These are phyloP conservation scores for Vararia minispora DNA, from an alignment of 768 basidiomycete species.

Conservation along the genomic window DNA sequence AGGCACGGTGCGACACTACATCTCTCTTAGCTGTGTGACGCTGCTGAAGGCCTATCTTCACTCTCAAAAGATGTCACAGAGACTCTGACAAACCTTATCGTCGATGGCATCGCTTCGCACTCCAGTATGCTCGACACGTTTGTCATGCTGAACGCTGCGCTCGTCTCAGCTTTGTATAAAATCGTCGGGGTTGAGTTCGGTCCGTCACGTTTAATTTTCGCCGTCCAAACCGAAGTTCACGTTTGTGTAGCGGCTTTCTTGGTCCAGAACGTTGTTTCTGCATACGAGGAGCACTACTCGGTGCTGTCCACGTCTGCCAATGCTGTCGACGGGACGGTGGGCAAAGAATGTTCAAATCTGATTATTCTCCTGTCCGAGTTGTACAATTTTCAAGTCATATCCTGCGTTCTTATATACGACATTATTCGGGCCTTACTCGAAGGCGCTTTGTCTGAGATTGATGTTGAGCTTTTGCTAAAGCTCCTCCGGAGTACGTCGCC, in stretches of 20 bases:
- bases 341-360: conserved; percentile 87
- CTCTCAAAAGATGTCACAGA: conserved; percentile 62
- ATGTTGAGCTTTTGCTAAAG: conserved; percentile 81
- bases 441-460: conserved; percentile 57
- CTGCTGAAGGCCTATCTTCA: not conserved
- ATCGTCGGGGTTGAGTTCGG: conserved; percentile 84
- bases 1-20: conserved; percentile 50
- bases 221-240: not conserved
- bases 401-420: conserved; percentile 83
- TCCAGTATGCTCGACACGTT: conserved; percentile 80
- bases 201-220: conserved; percentile 27
- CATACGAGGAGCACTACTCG: conserved; percentile 51
- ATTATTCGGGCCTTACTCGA: conserved; percentile 68
- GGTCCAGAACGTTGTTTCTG: conserved; percentile 56
- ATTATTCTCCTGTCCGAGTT: conserved; percentile 82
- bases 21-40: not conserved
- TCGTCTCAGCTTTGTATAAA: conserved; percentile 73
- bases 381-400: conserved; percentile 94
- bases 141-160: conserved; percentile 78
- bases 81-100: conserved; percentile 62
- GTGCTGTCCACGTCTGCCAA: conserved; percentile 14
- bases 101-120: conserved; percentile 71
- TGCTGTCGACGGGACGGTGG: conserved; percentile 27
- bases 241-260: conserved; percentile 63
- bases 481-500: conserved; percentile 58